These are phyloP conservation scores for Mycena indigotica DNA, from an alignment of 768 basidiomycete species.

Conservation along the genomic window DNA sequence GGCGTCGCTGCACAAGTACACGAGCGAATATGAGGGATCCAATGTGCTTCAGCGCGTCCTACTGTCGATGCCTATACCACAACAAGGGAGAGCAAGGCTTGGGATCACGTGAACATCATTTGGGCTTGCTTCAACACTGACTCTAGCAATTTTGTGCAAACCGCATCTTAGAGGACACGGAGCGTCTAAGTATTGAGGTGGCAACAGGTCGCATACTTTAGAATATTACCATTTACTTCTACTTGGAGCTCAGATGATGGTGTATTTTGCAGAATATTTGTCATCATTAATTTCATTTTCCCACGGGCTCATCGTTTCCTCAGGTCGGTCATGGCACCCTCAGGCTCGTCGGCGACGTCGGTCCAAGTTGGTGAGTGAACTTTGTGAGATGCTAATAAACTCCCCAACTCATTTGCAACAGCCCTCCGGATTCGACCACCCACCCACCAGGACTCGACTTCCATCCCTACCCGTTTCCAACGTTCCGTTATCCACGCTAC, in stretches of 20 bases:
- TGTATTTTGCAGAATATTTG: not conserved
- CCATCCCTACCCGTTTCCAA: conserved; percentile 94
- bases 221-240: too few relatives aligned
- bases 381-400: not conserved
- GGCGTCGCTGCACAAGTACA: conserved; percentile 89
- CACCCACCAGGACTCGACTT: conserved; percentile 77
- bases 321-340: conserved; percentile 24
- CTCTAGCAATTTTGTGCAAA: too few relatives aligned
- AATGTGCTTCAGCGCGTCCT: too few relatives aligned
- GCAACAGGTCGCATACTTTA: too few relatives aligned
- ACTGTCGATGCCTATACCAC: too few relatives aligned
- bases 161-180: too few relatives aligned
- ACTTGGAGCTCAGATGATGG: too few relatives aligned
- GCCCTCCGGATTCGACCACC: conserved; percentile 91
- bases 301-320: conserved; percentile 16
- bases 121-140: too few relatives aligned
- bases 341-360: conserved; percentile 70
- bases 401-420: conserved; percentile 23
- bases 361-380: conserved; percentile 88
- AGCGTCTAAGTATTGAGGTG: too few relatives aligned
- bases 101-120: too few relatives aligned
- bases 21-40: too few relatives aligned
- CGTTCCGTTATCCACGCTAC: conserved; percentile 81
- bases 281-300: not conserved
- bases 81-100: too few relatives aligned